Conservation (phyloP, 352 stramenopile species). For the Phytophthora pluvialis region DNA sequence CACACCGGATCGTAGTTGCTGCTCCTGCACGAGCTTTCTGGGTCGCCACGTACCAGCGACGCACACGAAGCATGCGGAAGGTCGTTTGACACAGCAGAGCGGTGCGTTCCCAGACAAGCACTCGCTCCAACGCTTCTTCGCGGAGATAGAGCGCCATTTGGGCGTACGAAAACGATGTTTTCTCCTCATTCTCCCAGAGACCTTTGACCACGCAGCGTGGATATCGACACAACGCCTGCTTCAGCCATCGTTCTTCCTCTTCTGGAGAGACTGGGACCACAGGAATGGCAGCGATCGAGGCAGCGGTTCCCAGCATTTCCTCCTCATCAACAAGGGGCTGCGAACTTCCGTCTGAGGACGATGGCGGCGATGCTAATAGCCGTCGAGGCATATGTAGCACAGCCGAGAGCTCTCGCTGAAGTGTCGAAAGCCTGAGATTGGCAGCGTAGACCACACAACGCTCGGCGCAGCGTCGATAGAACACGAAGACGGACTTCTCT, state of each 20-base stretch:
- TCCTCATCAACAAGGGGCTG: slow-evolving; percentile 7
- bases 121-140: slow-evolving; percentile 60
- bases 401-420: slow-evolving; percentile 60
- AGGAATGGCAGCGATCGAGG: slow-evolving; percentile 9
- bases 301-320: slow-evolving; percentile 10
- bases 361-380: slow-evolving; percentile 5
- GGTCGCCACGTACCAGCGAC: slow-evolving; percentile 58
- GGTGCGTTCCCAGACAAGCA: slow-evolving; percentile 59
- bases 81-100: slow-evolving; percentile 55
- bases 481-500: slow-evolving; percentile 50
- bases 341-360: background rate
- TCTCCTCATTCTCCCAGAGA: slow-evolving; percentile 62
- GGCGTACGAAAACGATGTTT: slow-evolving; percentile 49
- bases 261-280: slow-evolving; percentile 36
- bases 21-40: slow-evolving; percentile 40
- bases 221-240: slow-evolving; percentile 46
- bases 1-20: slow-evolving; percentile 62
- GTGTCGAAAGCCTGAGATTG: slow-evolving; percentile 52
- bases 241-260: slow-evolving; percentile 32
- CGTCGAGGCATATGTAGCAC: slow-evolving; percentile 35
- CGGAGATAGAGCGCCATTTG: slow-evolving; percentile 77
- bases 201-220: slow-evolving; percentile 48
- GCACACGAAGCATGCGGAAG: slow-evolving; percentile 65
- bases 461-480: slow-evolving; percentile 51
- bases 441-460: slow-evolving; percentile 69